Evolutionary conservation across 192 early-diverging fungal species (phyloP).

Genomic region (Coemansia biformis): DNA sequence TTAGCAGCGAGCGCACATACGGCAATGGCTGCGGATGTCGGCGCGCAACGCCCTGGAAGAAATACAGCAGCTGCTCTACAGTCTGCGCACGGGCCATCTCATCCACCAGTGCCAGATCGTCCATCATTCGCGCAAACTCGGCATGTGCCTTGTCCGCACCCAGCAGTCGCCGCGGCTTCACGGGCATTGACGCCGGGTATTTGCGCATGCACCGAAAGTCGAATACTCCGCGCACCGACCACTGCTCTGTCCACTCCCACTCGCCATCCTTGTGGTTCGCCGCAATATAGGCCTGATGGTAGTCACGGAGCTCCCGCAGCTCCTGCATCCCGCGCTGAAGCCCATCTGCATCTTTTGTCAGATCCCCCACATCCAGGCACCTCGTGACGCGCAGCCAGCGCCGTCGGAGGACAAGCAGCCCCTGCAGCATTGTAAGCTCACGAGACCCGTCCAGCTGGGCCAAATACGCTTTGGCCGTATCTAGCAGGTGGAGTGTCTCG

Average conservation of each 20-base stretch:
- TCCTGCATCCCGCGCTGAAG: constrained; percentile 7
- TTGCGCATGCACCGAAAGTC: constrained; percentile 43
- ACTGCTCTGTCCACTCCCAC: neutral
- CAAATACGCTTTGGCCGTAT: constrained; percentile 7
- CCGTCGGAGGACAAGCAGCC: constrained; percentile 14
- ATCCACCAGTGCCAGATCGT: constrained; percentile 12
- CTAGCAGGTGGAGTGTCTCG: constrained; percentile 10
- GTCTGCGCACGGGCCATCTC: constrained; percentile 6
- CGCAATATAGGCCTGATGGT: neutral
- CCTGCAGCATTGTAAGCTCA: constrained; percentile 10
- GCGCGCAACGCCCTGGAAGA: constrained; percentile 11
- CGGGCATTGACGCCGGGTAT: constrained; percentile 29
- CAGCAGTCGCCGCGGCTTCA: constrained; percentile 31
- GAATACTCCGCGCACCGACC: constrained; percentile 25
- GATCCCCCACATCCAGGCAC: constrained; percentile 8
- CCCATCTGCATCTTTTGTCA: constrained; percentile 9
- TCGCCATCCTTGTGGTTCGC: neutral
- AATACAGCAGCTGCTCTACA: constrained; percentile 24
- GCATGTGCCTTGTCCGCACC: constrained; percentile 2
- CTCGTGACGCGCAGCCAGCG: constrained; percentile 21
- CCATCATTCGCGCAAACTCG: constrained; percentile 7
- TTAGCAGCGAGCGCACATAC: constrained; percentile 33
- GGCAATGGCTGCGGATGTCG: constrained; percentile 15
- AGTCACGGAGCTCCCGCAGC: neutral
- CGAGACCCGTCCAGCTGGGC: neutral